Conservation (phyloP, 2,329 filamentous ascomycete genomes). For the Chalaropsis ovoidea region DNA sequence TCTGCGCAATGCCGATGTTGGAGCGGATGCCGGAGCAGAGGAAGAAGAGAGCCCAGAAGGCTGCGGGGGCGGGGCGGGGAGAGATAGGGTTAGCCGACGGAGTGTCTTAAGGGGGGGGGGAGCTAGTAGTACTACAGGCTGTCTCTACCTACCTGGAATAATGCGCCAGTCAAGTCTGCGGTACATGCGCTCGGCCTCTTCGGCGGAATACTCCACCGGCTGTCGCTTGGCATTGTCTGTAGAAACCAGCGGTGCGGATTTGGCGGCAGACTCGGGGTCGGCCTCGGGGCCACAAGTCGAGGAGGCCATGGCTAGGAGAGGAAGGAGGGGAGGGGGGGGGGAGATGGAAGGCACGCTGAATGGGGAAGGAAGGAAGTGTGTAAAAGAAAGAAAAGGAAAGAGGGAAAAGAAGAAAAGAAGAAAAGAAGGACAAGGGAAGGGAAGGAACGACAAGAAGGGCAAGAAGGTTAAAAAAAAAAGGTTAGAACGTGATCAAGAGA, state of each 20-base stretch:
- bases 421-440: no score
- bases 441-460: no score
- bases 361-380: background rate
- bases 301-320: background rate
- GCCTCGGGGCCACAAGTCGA: background rate
- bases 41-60: constrained; percentile 87
- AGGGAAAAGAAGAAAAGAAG: no score
- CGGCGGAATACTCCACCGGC: constrained; percentile 39
- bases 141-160: constrained; percentile 42
- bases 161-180: constrained; percentile 49
- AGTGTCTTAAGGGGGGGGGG: background rate
- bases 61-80: constrained; percentile 32
- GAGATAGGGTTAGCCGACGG: constrained; percentile 12
- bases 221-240: background rate
- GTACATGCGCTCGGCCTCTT: constrained; percentile 47
- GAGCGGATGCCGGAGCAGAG: constrained; percentile 84
- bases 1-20: constrained; percentile 88
- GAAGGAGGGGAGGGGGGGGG: background rate
- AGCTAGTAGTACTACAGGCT: background rate
- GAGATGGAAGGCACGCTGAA: background rate
- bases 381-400: background rate
- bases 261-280: background rate
- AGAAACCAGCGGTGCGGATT: background rate
- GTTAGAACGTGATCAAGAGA: background rate
- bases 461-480: background rate